Conservation (phyloP, 305 asterid genomes). For the Plantago rigida region DNA sequence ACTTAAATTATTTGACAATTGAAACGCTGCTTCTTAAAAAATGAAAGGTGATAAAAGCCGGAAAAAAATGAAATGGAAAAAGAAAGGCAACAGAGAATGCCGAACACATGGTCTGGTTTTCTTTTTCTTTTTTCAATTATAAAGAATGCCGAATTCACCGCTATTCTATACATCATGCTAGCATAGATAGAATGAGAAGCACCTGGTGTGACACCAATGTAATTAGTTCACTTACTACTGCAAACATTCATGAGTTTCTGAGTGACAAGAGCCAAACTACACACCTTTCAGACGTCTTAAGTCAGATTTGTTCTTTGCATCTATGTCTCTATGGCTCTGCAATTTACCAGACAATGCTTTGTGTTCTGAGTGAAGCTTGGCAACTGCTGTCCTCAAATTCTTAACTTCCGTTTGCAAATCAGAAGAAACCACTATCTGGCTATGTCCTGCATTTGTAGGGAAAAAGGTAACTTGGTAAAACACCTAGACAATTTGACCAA, state of each 20-base stretch:
- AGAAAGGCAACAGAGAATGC: too few relatives aligned
- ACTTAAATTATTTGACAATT: too few relatives aligned
- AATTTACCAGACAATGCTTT: slow-evolving; percentile 60
- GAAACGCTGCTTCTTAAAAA: too few relatives aligned
- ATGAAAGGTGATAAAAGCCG: too few relatives aligned
- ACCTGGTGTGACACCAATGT: slow-evolving; percentile 1
- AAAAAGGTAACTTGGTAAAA: slow-evolving; percentile 19
- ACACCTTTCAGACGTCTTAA: slow-evolving; percentile 63
- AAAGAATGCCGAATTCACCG: not conserved
- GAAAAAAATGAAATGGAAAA: too few relatives aligned
- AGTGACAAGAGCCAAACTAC: slow-evolving; percentile 11
- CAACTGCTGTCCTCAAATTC: slow-evolving; percentile 45
- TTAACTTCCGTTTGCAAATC: slow-evolving; percentile 52
- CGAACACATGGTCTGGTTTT: too few relatives aligned
- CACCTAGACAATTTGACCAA: slow-evolving; percentile 8
- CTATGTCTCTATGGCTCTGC: slow-evolving; percentile 60
- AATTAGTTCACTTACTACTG: not conserved
- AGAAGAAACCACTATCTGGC: slow-evolving; percentile 40
- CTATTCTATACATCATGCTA: not conserved
- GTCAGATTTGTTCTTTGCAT: slow-evolving; percentile 71
- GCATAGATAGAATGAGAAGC: not conserved
- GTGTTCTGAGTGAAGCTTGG: slow-evolving; percentile 74
- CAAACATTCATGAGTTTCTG: not conserved
- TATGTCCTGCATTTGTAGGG: slow-evolving; percentile 44
- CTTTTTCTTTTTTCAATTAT: too few relatives aligned